Evolutionary conservation across 2,329 filamentous ascomycete genomes (phyloP), one percentile per base, ranked within the genome.

Genomic region (Colletotrichum theobromicola): DNA sequence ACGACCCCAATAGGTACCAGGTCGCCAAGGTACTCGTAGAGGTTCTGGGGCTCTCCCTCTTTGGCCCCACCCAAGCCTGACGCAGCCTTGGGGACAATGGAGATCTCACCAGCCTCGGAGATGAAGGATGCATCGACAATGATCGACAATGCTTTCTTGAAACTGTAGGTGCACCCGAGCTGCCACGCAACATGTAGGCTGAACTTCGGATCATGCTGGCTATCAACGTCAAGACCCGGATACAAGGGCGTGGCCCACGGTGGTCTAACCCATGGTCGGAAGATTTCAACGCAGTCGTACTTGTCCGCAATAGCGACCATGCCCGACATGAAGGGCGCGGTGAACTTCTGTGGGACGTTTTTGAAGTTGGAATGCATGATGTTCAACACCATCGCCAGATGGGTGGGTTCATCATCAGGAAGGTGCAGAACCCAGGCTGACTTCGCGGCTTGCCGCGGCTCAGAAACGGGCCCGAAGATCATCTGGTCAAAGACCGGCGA

Each of bases 331-430:
- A 79, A 70, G 4, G 77, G 70, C 9, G 79, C 32, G 6, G 74
- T 28, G 8, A 82, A 15, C 3, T 18, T 53, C 16, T 16, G 66
- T 1, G 79, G 79, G 0, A 83, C 77, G 4, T 76, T 73, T 13
- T 79, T 67, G 28, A 82, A 78, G 4, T 78, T 72, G 30, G 71
- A 77, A 37, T 84, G 82, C 18, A 79, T 72, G 26, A 84, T 82
- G 24, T 80, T 76, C n/a, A 83, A 70, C 16, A 83, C 76, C 4
- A 78, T 72, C 4, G 75, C 53, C 26, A 83, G 68, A 4, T 80
- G 74, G 18, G 72, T 58, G 0, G 80, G 79, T 7, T 81, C 78
- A 63, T 84, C 82, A 4, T 81, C 79, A 0, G 82, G 81, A 0
- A 84, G 76, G 2, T 77, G 77, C 12, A 82, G 77, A 1, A 67